These are phyloP conservation scores for Hyaloscypha bicolor DNA, from an alignment of 495 filamentous ascomycete species.

Conservation along the genomic window DNA sequence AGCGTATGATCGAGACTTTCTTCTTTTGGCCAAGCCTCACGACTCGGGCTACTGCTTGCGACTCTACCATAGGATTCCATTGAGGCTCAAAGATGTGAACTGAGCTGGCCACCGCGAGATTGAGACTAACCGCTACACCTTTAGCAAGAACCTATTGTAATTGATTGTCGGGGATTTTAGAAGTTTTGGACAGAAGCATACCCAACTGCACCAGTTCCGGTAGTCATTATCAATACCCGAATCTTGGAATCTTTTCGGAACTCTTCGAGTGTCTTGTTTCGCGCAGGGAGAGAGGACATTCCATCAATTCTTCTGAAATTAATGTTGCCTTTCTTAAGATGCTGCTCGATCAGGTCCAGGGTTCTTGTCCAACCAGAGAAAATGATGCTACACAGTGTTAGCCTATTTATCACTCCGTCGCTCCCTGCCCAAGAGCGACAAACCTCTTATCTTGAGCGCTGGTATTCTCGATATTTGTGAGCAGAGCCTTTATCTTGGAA, in stretches of 20 bases:
- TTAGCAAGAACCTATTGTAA: neutral
- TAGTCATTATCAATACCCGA: conserved; percentile 52
- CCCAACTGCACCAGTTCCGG: conserved; percentile 53
- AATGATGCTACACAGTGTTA: neutral
- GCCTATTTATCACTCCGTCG: no score
- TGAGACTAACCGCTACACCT: conserved; percentile 29
- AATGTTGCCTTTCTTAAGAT: neutral
- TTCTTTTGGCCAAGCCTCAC: conserved; percentile 50
- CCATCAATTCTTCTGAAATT: conserved; percentile 40
- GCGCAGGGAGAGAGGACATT: conserved; percentile 26
- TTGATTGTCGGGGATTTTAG: neutral
- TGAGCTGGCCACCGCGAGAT: conserved; percentile 46
- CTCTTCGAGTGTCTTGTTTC: conserved; percentile 20
- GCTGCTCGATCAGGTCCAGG: neutral
- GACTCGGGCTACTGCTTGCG: conserved; percentile 50
- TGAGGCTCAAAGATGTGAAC: conserved; percentile 55
- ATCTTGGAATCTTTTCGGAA: conserved; percentile 34
- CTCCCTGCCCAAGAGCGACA: no score
- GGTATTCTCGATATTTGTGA: neutral
- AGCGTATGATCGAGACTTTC: conserved; percentile 45
- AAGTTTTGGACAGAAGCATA: conserved; percentile 17
- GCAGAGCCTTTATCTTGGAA: neutral
- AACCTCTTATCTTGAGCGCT: neutral
- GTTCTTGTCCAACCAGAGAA: neutral
- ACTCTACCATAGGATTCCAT: conserved; percentile 57